phyloP scores from a whole-genome alignment of 176 grass and related monocot genomes.

The Cenchrus americanus region DNA sequence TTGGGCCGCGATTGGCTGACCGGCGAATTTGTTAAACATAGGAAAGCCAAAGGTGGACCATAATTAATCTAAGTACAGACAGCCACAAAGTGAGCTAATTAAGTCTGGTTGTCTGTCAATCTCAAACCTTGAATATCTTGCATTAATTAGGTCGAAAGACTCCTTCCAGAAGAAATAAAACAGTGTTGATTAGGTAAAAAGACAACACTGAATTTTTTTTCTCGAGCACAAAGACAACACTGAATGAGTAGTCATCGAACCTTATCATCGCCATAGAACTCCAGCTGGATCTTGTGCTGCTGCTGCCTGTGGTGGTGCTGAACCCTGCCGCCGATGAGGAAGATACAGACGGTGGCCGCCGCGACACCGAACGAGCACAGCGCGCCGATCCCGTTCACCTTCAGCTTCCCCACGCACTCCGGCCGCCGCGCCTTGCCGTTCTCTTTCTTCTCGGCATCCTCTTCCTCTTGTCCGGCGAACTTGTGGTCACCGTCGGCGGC shows the following conservation, averaged over 20 bases:
- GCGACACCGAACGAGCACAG: slow-evolving; percentile 82
- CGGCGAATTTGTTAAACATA: background rate
- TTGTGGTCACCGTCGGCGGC: too few relatives aligned
- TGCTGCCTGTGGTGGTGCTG: slow-evolving; percentile 49
- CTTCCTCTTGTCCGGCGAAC: too few relatives aligned
- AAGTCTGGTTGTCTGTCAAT: background rate
- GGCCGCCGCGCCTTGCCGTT: background rate
- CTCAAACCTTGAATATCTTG: background rate
- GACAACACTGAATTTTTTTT: background rate
- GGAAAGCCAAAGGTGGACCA: background rate
- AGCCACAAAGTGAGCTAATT: background rate
- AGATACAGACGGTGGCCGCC: slow-evolving; percentile 71
- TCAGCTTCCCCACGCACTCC: slow-evolving; percentile 64
- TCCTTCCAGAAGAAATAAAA: background rate
- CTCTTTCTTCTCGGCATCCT: background rate
- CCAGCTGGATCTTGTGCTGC: slow-evolving; percentile 78
- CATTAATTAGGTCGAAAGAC: background rate
- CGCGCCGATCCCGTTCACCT: slow-evolving; percentile 69
- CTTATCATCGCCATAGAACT: slow-evolving; percentile 80
- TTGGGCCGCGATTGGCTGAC: background rate
- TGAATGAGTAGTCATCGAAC: slow-evolving; percentile 34
- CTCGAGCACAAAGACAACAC: background rate
- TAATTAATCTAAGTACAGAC: background rate
- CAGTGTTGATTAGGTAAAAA: background rate
- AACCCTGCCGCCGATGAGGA: slow-evolving; percentile 54